Conservation (phyloP, 2,329 filamentous ascomycete genomes). For the Talaromyces rugulosus region DNA sequence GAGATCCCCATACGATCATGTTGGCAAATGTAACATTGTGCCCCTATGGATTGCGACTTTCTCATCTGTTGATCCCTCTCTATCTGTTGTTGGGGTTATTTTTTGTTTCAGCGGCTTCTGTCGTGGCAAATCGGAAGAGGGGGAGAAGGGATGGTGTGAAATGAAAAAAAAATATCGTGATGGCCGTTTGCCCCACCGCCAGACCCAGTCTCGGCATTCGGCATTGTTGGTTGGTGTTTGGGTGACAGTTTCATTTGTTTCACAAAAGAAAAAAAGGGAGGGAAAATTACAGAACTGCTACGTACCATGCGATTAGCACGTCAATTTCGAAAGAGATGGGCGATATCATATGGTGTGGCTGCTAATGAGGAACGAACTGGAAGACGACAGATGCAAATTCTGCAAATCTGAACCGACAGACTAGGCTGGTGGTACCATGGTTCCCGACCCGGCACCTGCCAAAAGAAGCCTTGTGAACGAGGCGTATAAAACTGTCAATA, state of each 20-base stretch:
- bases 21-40: background rate
- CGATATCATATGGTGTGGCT: background rate
- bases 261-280: background rate
- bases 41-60: background rate
- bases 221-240: background rate
- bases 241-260: background rate
- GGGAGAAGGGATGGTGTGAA: background rate
- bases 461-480: background rate
- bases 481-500: background rate
- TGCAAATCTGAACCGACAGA: background rate
- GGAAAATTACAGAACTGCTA: background rate
- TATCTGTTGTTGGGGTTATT: background rate
- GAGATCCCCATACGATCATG: background rate
- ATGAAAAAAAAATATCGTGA: background rate
- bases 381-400: background rate
- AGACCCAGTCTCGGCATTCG: background rate
- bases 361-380: too few species aligned
- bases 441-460: background rate
- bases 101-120: background rate
- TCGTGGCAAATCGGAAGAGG: background rate
- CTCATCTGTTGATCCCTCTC: background rate
- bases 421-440: background rate
- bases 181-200: background rate
- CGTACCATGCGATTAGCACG: background rate
- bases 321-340: background rate